Base-by-base conservation (phyloP, 139 green algal genomes). In the Pleodorina starrii region DNA sequence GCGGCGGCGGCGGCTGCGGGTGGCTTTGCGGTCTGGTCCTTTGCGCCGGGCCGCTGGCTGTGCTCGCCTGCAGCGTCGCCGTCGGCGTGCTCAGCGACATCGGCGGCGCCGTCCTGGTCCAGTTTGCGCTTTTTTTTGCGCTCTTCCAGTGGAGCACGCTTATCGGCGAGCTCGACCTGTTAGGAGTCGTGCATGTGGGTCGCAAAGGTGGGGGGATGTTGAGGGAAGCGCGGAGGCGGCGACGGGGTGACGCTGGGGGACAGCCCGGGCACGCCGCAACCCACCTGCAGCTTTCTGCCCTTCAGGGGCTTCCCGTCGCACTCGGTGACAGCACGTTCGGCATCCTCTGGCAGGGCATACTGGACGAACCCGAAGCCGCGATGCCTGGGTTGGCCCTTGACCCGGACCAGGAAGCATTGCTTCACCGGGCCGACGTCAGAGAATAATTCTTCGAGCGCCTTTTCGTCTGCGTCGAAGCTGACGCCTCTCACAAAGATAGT, bases 321-420 rank as follows among this genome's bases (percentile, higher is more conserved):
- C 82, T 97, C 88, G 36, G 90, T 36, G 1, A 96, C 92, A 12
- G 97, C 97, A 0, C 93, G 89, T 42, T 94, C 91, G 14, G 97
- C 97, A 87, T 99, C 97, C 80, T 98, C 96, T 27, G 87, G 74
- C 54, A 99, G 73, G 0, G 97, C 95, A 92, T 95, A 99, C 48
- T 96, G 90, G 57, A 99, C 96, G 69, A 98, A 99, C 35, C 96
- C 97, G 75, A 95, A 98, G 36, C 97, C 97, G 51, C 92, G 93
- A 84, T 97, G 95, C 25, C 86, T 91, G 29, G 85, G 75, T 35
- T 75, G 71, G 5, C 90, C 93, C 88, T 95, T 95, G 42, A 86
- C 89, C 16, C 92, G 92, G 19, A 99, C 93, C 4, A 98, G 84
- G 76, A 99, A 99, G 71, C 93, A 95, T 23, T 95, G 92, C 36